Conservation (phyloP, 129 eudicot species). For the Tagetes patula region DNA sequence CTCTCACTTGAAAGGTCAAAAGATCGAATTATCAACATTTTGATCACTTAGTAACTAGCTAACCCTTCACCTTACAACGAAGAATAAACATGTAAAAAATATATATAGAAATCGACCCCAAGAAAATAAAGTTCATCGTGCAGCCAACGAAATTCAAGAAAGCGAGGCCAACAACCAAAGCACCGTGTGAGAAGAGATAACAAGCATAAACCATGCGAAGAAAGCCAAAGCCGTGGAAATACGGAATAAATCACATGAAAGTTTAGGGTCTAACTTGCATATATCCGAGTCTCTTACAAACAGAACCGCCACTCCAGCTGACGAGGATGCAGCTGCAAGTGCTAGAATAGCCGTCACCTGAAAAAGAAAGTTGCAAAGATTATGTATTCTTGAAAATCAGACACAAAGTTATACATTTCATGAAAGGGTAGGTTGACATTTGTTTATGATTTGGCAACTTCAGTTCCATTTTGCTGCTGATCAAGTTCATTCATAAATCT, state of each 20-base stretch:
- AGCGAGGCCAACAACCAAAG: conserved; percentile 76
- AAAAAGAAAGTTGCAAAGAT: conserved; percentile 3
- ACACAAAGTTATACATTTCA: background rate
- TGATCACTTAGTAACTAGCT: conserved; percentile 1
- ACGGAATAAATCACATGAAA: conserved; percentile 62
- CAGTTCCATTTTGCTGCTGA: background rate
- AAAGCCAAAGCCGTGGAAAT: conserved; percentile 71
- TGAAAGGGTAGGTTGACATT: background rate
- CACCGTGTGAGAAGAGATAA: conserved; percentile 62
- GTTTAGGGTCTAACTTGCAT: conserved; percentile 39
- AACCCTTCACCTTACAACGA: background rate
- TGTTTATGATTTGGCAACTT: background rate
- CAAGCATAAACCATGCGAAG: conserved; percentile 70
- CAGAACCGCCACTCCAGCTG: conserved; percentile 77
- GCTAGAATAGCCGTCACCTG: conserved; percentile 80
- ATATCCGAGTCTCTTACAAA: conserved; percentile 46
- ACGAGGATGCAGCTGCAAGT: conserved; percentile 80
- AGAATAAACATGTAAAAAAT: background rate
- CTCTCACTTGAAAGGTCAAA: conserved; percentile 13
- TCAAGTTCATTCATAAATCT: conserved; percentile 1
- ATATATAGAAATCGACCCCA: background rate
- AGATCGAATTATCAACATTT: conserved; percentile 7
- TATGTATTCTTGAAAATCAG: background rate
- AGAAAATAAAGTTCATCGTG: background rate
- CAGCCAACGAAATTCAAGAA: conserved; percentile 27